A percentile compares a stretch with the other conserved stretches of the same genome.
phyloP scores from a whole-genome alignment of 371 early-diverging fungal species.

The Lichtheimia corymbifera region DNA sequence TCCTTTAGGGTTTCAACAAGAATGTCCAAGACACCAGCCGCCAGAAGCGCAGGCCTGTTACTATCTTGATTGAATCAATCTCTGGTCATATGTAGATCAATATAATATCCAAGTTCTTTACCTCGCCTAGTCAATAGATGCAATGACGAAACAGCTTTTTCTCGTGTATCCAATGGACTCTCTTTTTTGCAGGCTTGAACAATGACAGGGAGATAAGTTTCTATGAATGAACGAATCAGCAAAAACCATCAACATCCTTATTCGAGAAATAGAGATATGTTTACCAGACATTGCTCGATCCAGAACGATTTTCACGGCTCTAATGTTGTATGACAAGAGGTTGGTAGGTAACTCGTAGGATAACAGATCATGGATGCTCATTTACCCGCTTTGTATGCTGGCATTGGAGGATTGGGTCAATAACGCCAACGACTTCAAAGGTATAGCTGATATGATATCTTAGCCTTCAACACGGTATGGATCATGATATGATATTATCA shows the following conservation, averaged over 20 bases:
- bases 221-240: conserved; percentile 19
- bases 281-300: conserved; percentile 70
- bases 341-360: no score
- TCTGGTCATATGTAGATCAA: neutral
- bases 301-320: conserved; percentile 64
- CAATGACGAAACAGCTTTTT: conserved; percentile 65
- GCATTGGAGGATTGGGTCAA: conserved; percentile 64
- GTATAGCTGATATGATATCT: conserved; percentile 38
- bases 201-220: conserved; percentile 47
- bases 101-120: conserved; percentile 15
- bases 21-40: conserved; percentile 62
- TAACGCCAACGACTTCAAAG: conserved; percentile 58
- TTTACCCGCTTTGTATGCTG: conserved; percentile 71
- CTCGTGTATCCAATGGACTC: conserved; percentile 50
- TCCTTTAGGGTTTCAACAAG: conserved; percentile 62
- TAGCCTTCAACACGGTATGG: neutral
- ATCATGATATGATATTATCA: neutral
- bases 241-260: neutral
- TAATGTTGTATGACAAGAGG: conserved; percentile 8
- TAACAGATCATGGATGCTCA: neutral
- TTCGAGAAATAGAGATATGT: neutral
- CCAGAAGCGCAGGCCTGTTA: conserved; percentile 57
- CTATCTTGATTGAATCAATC: conserved; percentile 43
- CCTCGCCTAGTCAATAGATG: conserved; percentile 74
- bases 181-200: conserved; percentile 48